Evolutionary conservation across 257 asterid species (phyloP).

Genomic region (Craterostigma plantagineum): DNA sequence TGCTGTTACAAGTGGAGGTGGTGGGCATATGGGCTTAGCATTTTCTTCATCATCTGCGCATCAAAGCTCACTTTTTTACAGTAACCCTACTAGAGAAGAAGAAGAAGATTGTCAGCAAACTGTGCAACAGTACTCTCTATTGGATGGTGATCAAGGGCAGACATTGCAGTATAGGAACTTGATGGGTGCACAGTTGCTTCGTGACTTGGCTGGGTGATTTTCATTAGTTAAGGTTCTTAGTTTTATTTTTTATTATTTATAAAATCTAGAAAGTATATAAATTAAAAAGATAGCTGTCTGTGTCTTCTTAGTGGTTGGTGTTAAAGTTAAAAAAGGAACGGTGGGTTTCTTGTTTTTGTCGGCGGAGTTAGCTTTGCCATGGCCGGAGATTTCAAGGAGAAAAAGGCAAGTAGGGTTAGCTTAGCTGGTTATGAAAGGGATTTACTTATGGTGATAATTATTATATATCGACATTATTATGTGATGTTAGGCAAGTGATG

Average conservation of each 20-base stretch:
- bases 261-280: too few species aligned
- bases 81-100: conserved; percentile 19
- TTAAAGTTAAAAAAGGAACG: neutral
- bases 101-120: conserved; percentile 53
- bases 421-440: too few species aligned
- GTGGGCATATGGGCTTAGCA: conserved; percentile 35
- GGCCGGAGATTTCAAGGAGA: conserved; percentile 7
- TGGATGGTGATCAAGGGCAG: conserved; percentile 56
- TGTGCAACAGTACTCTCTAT: conserved; percentile 31
- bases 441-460: too few species aligned
- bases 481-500: too few species aligned
- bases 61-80: conserved; percentile 30
- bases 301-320: conserved; percentile 2
- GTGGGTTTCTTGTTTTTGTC: conserved; percentile 11
- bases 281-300: neutral
- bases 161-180: conserved; percentile 61
- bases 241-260: too few species aligned
- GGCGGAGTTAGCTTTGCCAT: conserved; percentile 19
- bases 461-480: too few species aligned
- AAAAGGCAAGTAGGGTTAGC: neutral
- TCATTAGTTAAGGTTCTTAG: too few species aligned
- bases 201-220: conserved; percentile 59
- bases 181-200: conserved; percentile 93
- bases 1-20: conserved; percentile 8
- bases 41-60: conserved; percentile 28